Conservation (phyloP, 352 stramenopile genomes). For the Albugo candida region DNA sequence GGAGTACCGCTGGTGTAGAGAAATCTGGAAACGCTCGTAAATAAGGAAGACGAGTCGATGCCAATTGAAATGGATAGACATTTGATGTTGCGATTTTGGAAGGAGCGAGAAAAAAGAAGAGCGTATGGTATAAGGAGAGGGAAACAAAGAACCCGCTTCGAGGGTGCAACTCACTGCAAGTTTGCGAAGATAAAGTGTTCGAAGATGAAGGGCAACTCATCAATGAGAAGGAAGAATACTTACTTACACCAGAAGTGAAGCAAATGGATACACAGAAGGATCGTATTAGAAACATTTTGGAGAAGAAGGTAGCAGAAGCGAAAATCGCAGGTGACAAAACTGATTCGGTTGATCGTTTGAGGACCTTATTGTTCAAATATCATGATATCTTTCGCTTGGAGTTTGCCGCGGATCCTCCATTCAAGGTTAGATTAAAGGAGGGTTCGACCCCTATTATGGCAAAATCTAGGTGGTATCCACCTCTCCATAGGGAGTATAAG, state of each 20-base stretch:
- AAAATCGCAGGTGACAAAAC: too few species aligned
- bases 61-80: too few species aligned
- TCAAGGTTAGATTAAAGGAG: constrained; percentile 9
- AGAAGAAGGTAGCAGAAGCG: too few species aligned
- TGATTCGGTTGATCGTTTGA: too few species aligned
- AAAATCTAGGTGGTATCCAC: constrained; percentile 3
- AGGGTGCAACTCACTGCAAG: neutral
- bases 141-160: neutral
- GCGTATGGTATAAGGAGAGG: neutral
- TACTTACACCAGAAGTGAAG: too few species aligned
- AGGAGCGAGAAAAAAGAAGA: neutral
- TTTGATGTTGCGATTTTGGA: neutral
- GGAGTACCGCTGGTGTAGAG: too few species aligned
- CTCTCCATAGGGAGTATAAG: constrained; percentile 5
- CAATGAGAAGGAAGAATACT: too few species aligned
- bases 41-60: too few species aligned
- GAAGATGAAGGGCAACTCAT: too few species aligned
- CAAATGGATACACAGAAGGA: too few species aligned
- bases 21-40: too few species aligned
- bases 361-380: neutral
- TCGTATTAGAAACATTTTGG: too few species aligned
- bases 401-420: constrained; percentile 6
- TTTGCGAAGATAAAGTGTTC: neutral
- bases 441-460: constrained; percentile 6
- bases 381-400: constrained; percentile 2